Evolutionary conservation across 345 rosid species (phyloP).

Genomic region (Citrus cavaleriei): DNA sequence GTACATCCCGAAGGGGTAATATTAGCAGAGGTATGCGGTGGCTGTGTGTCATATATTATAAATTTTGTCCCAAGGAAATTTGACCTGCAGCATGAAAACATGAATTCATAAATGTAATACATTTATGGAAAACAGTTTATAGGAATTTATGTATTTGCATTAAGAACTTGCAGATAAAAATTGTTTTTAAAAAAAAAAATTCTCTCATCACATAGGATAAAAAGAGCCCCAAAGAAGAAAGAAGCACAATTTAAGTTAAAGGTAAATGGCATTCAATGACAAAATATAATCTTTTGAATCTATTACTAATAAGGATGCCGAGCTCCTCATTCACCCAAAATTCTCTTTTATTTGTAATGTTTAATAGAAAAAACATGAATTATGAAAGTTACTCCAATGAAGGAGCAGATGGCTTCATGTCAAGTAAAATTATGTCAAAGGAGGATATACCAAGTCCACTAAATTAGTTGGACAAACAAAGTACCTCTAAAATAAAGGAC

Average conservation of each 20-base stretch:
- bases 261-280: background rate
- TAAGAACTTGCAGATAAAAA: background rate
- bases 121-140: background rate
- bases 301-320: background rate
- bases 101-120: background rate
- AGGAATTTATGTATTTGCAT: background rate
- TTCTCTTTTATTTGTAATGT: background rate
- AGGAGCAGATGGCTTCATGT: background rate
- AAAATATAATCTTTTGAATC: background rate
- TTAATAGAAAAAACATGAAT: background rate
- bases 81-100: constrained; percentile 37
- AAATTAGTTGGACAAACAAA: background rate
- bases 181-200: background rate
- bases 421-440: background rate
- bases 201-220: background rate
- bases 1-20: constrained; percentile 30
- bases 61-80: constrained; percentile 70
- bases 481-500: background rate
- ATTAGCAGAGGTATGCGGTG: constrained; percentile 31
- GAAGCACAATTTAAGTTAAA: background rate
- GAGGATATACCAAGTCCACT: background rate
- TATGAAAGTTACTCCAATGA: background rate
- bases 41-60: constrained; percentile 59
- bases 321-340: background rate
- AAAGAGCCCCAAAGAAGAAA: background rate